phyloP scores from a whole-genome alignment of 1,284 basidiomycete genomes.

The Leccinum subspadiceum region DNA sequence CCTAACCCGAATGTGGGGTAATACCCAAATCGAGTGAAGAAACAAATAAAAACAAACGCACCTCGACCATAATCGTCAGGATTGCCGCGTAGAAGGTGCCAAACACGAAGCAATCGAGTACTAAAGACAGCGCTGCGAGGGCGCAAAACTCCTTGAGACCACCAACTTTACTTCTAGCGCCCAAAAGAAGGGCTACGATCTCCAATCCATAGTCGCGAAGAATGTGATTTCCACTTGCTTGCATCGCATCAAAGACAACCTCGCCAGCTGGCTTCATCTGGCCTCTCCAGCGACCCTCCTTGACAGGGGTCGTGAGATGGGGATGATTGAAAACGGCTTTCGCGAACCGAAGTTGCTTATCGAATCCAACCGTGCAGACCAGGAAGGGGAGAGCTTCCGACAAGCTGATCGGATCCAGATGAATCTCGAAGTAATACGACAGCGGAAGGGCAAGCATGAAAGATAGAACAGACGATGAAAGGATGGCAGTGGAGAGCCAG shows the following conservation, averaged over 20 bases:
- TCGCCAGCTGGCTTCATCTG: slow-evolving; percentile 77
- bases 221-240: slow-evolving; percentile 77
- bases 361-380: slow-evolving; percentile 96
- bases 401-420: slow-evolving; percentile 89
- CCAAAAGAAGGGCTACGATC: slow-evolving; percentile 86
- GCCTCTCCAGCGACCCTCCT: slow-evolving; percentile 42
- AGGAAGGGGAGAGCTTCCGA: slow-evolving; percentile 97
- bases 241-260: slow-evolving; percentile 83
- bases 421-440: slow-evolving; percentile 81
- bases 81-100: slow-evolving; percentile 91
- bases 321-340: slow-evolving; percentile 89
- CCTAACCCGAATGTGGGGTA: slow-evolving; percentile 18
- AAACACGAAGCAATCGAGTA: slow-evolving; percentile 85
- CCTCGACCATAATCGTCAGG: slow-evolving; percentile 93
- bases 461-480: slow-evolving; percentile 84
- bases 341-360: slow-evolving; percentile 93
- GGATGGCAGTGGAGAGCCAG: slow-evolving; percentile 83
- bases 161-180: slow-evolving; percentile 84
- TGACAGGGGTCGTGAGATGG: slow-evolving; percentile 58
- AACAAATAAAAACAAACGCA: slow-evolving; percentile 36
- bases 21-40: slow-evolving; percentile 2
- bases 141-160: slow-evolving; percentile 96
- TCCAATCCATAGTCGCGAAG: slow-evolving; percentile 93
- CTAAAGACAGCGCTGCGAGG: slow-evolving; percentile 84
- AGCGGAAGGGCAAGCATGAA: slow-evolving; percentile 87